Evolutionary conservation across 2,329 filamentous ascomycete genomes (phyloP).

Genomic region (Neonectria sp.): DNA sequence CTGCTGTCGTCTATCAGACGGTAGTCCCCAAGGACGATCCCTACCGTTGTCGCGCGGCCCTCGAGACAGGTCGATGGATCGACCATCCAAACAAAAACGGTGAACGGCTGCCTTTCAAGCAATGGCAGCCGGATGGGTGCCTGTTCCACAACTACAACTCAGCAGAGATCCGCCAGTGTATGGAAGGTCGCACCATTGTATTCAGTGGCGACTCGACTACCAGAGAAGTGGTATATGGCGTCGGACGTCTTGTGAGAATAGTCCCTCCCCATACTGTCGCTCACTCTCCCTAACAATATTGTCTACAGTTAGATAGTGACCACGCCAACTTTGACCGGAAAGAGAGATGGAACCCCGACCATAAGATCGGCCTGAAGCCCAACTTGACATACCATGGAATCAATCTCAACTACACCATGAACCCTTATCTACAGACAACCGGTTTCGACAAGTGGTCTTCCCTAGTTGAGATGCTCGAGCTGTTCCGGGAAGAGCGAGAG

Average conservation of each 20-base stretch:
- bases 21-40: constrained; percentile 55
- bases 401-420: constrained; percentile 9
- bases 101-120: constrained; percentile 53
- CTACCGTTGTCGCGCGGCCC: constrained; percentile 66
- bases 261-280: neutral
- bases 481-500: constrained; percentile 40
- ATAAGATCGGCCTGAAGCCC: neutral
- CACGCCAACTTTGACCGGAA: constrained; percentile 8
- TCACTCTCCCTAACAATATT: neutral
- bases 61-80: constrained; percentile 66
- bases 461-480: constrained; percentile 41
- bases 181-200: constrained; percentile 64
- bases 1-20: constrained; percentile 8
- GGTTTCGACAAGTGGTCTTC: constrained; percentile 39
- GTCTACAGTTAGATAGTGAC: constrained; percentile 8
- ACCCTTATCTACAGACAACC: constrained; percentile 11
- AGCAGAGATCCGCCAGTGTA: constrained; percentile 65
- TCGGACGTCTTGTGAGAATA: constrained; percentile 22
- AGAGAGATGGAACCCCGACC: neutral
- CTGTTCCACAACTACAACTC: constrained; percentile 68
- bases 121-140: constrained; percentile 73
- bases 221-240: constrained; percentile 68
- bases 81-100: constrained; percentile 49
- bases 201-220: constrained; percentile 73
- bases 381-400: constrained; percentile 16